phyloP scores from a whole-genome alignment of 2,329 filamentous ascomycete genomes.

The Verticillium nubilum region DNA sequence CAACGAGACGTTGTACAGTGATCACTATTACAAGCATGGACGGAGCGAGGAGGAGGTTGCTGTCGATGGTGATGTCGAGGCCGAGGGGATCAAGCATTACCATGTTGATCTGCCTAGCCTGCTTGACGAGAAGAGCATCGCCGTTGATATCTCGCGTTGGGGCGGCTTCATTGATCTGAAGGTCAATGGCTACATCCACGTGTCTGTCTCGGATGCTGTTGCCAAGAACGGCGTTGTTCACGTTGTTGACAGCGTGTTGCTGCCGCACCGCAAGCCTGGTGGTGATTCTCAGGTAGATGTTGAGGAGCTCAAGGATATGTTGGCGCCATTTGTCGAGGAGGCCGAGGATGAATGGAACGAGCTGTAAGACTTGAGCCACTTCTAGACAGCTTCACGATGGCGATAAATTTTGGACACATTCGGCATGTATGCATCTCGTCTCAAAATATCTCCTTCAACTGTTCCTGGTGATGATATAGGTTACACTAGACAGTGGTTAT shows the following conservation, averaged over 20 bases:
- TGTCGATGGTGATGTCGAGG: conserved; percentile 18
- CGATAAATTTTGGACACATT: no score
- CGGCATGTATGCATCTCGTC: no score
- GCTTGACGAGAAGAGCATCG: conserved; percentile 58
- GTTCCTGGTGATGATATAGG: no score
- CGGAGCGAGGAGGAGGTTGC: conserved; percentile 12
- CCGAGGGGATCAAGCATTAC: conserved; percentile 41
- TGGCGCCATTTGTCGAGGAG: conserved; percentile 37
- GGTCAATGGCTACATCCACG: conserved; percentile 67
- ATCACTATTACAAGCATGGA: conserved; percentile 63
- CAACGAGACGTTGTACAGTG: conserved; percentile 74
- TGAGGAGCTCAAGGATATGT: conserved; percentile 55
- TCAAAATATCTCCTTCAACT: no score
- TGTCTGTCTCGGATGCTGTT: conserved; percentile 64
- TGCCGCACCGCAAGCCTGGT: conserved; percentile 60
- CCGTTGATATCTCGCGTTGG: conserved; percentile 65
- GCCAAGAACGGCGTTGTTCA: conserved; percentile 80
- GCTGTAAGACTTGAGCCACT: not conserved
- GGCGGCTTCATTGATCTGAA: conserved; percentile 66
- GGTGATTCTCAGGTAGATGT: conserved; percentile 46
- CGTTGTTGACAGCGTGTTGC: conserved; percentile 64
- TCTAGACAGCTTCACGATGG: no score
- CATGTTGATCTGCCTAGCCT: conserved; percentile 70
- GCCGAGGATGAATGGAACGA: conserved; percentile 7
- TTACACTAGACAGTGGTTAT: no score